A percentile compares a stretch with the other conserved stretches of the same genome.
Evolutionary conservation across 352 stramenopile species (phyloP).

Genomic region (Globisporangium nagaii): DNA sequence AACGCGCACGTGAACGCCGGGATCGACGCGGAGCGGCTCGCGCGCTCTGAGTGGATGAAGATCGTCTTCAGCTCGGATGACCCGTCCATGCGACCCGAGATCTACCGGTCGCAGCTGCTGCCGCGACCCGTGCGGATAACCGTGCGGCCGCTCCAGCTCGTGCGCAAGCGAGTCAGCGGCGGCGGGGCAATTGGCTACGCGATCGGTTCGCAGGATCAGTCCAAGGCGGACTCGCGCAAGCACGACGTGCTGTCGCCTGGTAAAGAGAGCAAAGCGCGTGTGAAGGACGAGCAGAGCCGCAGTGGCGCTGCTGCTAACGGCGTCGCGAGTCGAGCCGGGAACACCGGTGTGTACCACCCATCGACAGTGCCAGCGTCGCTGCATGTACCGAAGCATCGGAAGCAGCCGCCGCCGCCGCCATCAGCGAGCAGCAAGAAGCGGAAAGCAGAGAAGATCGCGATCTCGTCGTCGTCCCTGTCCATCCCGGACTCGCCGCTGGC

Average conservation of each 20-base stretch:
- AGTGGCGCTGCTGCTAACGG: neutral
- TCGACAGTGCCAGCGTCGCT: no score
- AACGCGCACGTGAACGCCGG: slow-evolving; percentile 29
- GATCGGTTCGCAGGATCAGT: slow-evolving; percentile 3
- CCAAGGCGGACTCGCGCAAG: neutral
- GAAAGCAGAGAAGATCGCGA: slow-evolving; percentile 3
- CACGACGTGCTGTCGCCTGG: neutral
- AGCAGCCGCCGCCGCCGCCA: neutral
- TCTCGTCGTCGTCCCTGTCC: neutral
- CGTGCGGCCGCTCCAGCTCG: slow-evolving; percentile 39
- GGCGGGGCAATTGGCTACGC: no score
- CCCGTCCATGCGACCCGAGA: slow-evolving; percentile 11
- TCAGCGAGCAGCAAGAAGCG: slow-evolving; percentile 8
- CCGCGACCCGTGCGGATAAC: slow-evolving; percentile 56
- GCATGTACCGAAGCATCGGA: neutral
- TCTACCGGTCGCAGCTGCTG: slow-evolving; percentile 36
- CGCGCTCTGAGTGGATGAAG: slow-evolving; percentile 76
- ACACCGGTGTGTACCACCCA: no score
- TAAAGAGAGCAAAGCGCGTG: neutral
- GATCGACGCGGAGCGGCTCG: slow-evolving; percentile 27
- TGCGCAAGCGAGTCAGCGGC: slow-evolving; percentile 16
- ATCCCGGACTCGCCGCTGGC: slow-evolving; percentile 2
- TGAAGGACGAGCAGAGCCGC: neutral
- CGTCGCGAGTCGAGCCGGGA: no score
- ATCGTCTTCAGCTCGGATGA: slow-evolving; percentile 58